These are phyloP conservation scores for Cordyceps cateniannulata DNA, from an alignment of 2,329 filamentous ascomycete genomes.

Conservation along the genomic window DNA sequence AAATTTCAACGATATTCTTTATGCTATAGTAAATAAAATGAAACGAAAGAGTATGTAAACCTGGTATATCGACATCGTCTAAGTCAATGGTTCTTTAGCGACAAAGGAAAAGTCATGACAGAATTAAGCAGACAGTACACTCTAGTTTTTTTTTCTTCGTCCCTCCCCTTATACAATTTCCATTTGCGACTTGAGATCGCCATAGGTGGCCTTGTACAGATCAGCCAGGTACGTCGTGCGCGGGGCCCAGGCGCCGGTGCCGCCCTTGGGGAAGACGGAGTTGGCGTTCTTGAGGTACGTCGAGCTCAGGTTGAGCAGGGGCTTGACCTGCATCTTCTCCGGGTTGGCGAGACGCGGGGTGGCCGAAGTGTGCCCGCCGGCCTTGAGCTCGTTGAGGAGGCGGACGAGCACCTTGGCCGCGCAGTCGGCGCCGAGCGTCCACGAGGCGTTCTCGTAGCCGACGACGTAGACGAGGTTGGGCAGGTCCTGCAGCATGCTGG, in stretches of 20 bases:
- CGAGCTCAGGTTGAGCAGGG: background rate
- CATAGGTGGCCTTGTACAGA: conserved; percentile 5
- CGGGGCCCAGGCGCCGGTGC: conserved; percentile 5
- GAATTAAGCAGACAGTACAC: background rate
- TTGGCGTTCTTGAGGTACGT: conserved; percentile 3
- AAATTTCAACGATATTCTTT: background rate
- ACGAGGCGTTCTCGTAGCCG: conserved; percentile 55
- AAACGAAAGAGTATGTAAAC: background rate
- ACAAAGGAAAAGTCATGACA: background rate
- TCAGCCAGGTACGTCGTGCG: conserved; percentile 1
- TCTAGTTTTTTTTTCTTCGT: background rate
- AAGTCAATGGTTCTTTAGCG: background rate
- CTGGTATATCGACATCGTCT: conserved; percentile 8
- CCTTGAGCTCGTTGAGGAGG: conserved; percentile 43
- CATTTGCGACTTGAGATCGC: background rate
- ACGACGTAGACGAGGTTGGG: conserved; percentile 54
- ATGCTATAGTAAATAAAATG: background rate
- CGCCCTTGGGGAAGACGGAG: background rate
- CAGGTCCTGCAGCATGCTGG: conserved; percentile 54
- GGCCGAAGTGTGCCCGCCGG: conserved; percentile 28
- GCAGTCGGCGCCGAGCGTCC: conserved; percentile 56
- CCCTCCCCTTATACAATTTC: background rate
- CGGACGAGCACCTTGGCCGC: conserved; percentile 43
- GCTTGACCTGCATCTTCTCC: background rate
- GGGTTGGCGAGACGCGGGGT: background rate